Evolutionary conservation across 2,329 filamentous ascomycete species (phyloP), one percentile per base, ranked within the genome.

Genomic region (Penicillium sp.): DNA sequence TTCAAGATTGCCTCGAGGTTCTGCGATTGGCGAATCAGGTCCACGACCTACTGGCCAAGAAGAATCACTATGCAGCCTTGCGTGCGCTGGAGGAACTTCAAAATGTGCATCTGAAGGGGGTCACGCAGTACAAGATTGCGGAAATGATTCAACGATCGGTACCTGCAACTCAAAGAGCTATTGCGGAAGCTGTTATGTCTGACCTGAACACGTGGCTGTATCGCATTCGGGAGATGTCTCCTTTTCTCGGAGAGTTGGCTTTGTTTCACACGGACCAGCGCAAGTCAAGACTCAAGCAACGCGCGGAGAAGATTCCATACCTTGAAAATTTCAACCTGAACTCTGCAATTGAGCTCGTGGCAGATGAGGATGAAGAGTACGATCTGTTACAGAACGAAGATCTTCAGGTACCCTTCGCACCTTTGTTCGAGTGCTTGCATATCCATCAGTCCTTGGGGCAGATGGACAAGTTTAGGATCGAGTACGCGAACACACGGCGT

Each of bases 171-270:
- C 93, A 97, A 71, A 93, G 92, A 71, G 88, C 92, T 54, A 97
- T 99, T 59, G 94, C 94, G 4, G 94, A 98, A 77, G 93, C 93
- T 14, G 95, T 99, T 67, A 98, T 98, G 92, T 90, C 87, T 2
- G 95, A 99, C 77, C 80, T 99, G 58, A 98, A 98, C 73, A 97
- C 93, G 0, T 99, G 95, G 95, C 83, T 99, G 10, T 99, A 90
- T 72, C 89, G 92, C 25, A 96, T 99, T 65, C 88, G 95, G 70
- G 95, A 99, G 76, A 96, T 93, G 19, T 97, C 95, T 1, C 94
- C 97, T 69, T 97, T 97, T 65, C 80, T 99, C 7, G 95, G 95
- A 4, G 95, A 99, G 75, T 92, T 99, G 6, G 93, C 95, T 4
- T 96, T 99, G 73, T 98, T 96, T 72, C 93, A 98, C 72, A 99